Evolutionary conservation across 495 filamentous ascomycete species (phyloP).

Genomic region (Talaromyces thailandensis): DNA sequence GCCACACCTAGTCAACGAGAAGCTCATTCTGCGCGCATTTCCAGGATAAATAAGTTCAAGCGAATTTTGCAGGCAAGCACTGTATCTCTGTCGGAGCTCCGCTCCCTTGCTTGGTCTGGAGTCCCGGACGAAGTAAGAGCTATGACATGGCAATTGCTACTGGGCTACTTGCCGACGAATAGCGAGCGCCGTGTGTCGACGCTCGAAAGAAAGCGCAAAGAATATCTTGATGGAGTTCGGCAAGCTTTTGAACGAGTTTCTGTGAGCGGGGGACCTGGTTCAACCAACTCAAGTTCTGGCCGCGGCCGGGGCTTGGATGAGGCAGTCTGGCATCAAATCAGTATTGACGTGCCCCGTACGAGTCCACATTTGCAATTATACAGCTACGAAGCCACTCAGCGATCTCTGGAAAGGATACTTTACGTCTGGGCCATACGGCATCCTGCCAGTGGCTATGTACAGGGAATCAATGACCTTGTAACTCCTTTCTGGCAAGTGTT

Average conservation of each 20-base stretch:
- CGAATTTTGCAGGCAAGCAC: conserved; percentile 83
- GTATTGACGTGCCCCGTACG: conserved; percentile 94
- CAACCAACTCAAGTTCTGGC: conserved; percentile 27
- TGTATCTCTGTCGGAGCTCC: conserved; percentile 74
- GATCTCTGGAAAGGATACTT: conserved; percentile 85
- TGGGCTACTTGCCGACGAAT: conserved; percentile 92
- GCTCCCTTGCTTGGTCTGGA: conserved; percentile 84
- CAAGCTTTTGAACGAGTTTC: conserved; percentile 80
- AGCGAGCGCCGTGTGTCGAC: conserved; percentile 85
- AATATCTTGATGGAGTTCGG: conserved; percentile 91
- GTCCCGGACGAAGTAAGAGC: conserved; percentile 90
- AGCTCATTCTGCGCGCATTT: conserved; percentile 76
- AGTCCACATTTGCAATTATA: conserved; percentile 94
- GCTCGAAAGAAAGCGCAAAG: conserved; percentile 89
- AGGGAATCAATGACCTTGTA: conserved; percentile 96
- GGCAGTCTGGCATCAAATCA: conserved; percentile 96
- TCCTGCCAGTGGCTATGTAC: conserved; percentile 94
- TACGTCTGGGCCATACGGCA: conserved; percentile 98
- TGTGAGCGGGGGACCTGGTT: conserved; percentile 16
- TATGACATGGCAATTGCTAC: conserved; percentile 95
- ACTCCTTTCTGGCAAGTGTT: conserved; percentile 98
- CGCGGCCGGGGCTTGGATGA: conserved; percentile 78
- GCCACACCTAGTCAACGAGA: conserved; percentile 80
- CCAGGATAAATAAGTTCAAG: conserved; percentile 98
- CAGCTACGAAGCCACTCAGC: conserved; percentile 89